phyloP scores from a whole-genome alignment of 2,329 filamentous ascomycete species.

The Mycosphaerella sp. region DNA sequence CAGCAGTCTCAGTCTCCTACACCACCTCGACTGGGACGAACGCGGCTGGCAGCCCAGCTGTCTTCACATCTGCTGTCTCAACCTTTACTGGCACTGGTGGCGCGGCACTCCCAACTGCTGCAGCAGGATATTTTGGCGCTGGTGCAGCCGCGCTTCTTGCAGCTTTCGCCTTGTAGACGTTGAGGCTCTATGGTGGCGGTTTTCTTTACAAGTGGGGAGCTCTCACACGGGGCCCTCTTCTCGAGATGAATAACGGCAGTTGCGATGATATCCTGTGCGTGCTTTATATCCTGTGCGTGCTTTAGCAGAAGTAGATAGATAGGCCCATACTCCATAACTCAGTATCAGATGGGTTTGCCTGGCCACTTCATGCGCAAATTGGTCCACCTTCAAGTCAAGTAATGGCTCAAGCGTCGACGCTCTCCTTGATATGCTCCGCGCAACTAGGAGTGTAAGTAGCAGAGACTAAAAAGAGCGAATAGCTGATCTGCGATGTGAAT shows the following conservation, averaged over 20 bases:
- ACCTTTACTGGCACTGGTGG: neutral
- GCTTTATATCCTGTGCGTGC: too few relatives aligned
- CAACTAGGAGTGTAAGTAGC: too few relatives aligned
- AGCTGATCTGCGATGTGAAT: too few relatives aligned
- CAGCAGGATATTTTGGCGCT: constrained; percentile 1
- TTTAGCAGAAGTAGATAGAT: too few relatives aligned
- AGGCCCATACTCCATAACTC: too few relatives aligned
- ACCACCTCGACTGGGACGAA: neutral
- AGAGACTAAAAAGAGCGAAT: too few relatives aligned
- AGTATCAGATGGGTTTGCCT: too few relatives aligned
- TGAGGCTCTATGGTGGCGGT: neutral
- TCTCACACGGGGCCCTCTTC: neutral
- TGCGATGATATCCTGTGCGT: neutral
- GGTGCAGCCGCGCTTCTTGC: constrained; percentile 7
- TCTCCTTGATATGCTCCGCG: too few relatives aligned
- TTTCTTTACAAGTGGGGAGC: neutral
- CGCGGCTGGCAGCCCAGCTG: neutral
- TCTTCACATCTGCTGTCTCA: neutral
- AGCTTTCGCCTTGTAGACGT: constrained; percentile 3
- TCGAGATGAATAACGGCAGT: neutral
- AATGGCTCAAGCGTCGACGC: too few relatives aligned
- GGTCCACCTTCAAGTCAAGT: too few relatives aligned
- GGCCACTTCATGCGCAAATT: too few relatives aligned
- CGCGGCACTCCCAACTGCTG: neutral
- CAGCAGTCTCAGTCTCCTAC: constrained; percentile 2